Base-by-base conservation (phyloP, 257 asterid genomes). In the Solanum clarkiae region DNA sequence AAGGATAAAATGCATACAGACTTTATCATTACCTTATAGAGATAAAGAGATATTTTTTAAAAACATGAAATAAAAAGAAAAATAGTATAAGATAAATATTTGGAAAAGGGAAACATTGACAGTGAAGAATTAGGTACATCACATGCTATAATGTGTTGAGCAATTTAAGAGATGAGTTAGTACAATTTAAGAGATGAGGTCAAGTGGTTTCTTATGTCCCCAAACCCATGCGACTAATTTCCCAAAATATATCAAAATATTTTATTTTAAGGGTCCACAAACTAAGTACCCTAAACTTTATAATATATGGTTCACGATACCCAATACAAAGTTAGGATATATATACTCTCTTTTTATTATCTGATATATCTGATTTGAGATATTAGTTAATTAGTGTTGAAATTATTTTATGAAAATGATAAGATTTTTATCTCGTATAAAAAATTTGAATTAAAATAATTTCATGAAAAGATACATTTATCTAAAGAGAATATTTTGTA, bases 191-290 rank as follows among this genome's bases (percentile, higher is more conserved):
- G 80, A 68, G 62, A 82, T 88, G 86, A 81, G 92, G 94, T 90
- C 94, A 90, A 85, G 86, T 15, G 60, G 51, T 47, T 68, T 68
- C 85, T 91, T 90, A 90, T 88, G 93, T 89, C 86, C 86, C 86
- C 72, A 62, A 42, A 17, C 86, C 91, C 94, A 92, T 93, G 97
- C 89, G 93, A 85, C 80, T 85, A 84, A 92, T 91, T 24, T 63
- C 40, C 90, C 82, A 65, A 72, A 81, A 4, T 24, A 87, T 82
- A 82, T 80, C 29, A 32, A 51, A 14, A 4, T 36, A 36, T 36
- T 36, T 51, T 51, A 51, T 14, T 77, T 45, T 69, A 74, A 84
- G 86, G 83, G 86, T 90, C 86, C 86, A 85, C 82, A 51, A 85
- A 85, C 86, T 74, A 86, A 85, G 71, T 75, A 74, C 69, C 70